Conservation (phyloP, 805 yeast species). For the Ogataea parapolymorpha region DNA sequence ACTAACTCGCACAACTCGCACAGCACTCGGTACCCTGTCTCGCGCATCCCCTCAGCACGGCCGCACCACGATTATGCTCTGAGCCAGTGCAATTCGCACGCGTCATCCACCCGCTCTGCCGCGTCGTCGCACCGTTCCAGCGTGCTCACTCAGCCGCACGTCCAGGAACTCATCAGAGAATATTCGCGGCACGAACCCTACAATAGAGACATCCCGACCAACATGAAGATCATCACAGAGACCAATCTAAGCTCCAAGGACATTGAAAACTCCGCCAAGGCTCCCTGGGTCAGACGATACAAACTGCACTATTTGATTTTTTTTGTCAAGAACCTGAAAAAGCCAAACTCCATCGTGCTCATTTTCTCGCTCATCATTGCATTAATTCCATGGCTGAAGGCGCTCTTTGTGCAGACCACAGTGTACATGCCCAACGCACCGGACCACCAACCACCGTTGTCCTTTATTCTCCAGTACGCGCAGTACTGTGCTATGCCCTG, state of each 20-base stretch:
- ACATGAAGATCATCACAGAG: slow-evolving; percentile 33
- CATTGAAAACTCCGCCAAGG: slow-evolving; percentile 23
- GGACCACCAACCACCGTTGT: slow-evolving; percentile 50
- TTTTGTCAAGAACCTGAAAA: slow-evolving; percentile 41
- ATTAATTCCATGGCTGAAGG: slow-evolving; percentile 53
- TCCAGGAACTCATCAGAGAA: slow-evolving; percentile 32
- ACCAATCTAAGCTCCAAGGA: slow-evolving; percentile 30
- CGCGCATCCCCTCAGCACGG: slow-evolving; percentile 34
- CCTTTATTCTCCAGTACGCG: slow-evolving; percentile 48
- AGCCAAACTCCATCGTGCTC: slow-evolving; percentile 49
- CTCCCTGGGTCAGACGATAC: slow-evolving; percentile 29
- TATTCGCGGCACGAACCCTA: slow-evolving; percentile 34
- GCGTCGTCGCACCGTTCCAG: slow-evolving; percentile 5
- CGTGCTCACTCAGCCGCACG: slow-evolving; percentile 20
- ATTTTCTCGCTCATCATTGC: slow-evolving; percentile 45
- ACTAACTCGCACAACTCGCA: not conserved
- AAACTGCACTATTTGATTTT: slow-evolving; percentile 30
- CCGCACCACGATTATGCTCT: slow-evolving; percentile 7
- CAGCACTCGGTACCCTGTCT: slow-evolving; percentile 12
- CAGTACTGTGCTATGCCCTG: slow-evolving; percentile 50
- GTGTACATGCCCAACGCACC: slow-evolving; percentile 39
- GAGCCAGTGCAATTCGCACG: slow-evolving; percentile 1
- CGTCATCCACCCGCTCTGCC: slow-evolving; percentile 5
- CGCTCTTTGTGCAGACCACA: slow-evolving; percentile 38
- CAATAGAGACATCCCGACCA: slow-evolving; percentile 28